A percentile compares a stretch with the other conserved stretches of the same genome.
phyloP scores from a whole-genome alignment of 257 asterid species.

The Asclepias syriaca region DNA sequence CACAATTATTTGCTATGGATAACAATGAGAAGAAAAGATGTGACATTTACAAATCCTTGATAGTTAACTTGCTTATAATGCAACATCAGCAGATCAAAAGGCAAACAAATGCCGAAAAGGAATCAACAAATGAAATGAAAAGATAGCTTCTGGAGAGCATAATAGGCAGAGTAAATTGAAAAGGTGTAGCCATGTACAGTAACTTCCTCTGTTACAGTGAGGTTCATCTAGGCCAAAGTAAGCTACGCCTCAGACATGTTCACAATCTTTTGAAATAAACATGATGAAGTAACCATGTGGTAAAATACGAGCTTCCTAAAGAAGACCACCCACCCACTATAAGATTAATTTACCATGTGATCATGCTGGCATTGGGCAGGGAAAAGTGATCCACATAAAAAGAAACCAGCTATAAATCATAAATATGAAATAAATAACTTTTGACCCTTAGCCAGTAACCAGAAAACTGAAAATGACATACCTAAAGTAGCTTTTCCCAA shows the following conservation, averaged over 20 bases:
- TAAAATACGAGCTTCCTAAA: neutral
- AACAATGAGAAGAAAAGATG: neutral
- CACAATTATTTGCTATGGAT: neutral
- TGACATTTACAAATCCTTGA: neutral
- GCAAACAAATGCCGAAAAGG: neutral
- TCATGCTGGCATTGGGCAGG: neutral
- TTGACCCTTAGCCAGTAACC: neutral
- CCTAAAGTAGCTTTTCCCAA: conserved; percentile 98
- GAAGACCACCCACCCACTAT: neutral
- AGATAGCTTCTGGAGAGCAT: neutral
- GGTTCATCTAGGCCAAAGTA: neutral
- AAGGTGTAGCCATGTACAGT: neutral
- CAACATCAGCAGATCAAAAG: neutral
- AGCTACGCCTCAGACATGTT: neutral
- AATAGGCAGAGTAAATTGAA: neutral
- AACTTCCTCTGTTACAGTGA: neutral
- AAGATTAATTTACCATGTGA: neutral
- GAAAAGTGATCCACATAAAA: neutral
- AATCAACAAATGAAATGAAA: neutral
- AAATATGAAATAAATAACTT: neutral
- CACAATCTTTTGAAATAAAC: neutral
- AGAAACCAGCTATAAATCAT: conserved; percentile 1
- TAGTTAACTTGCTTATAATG: neutral
- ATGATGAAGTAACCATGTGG: neutral
- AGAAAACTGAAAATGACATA: conserved; percentile 26